phyloP scores from a whole-genome alignment of 768 basidiomycete species.

The Rhizopogon vinicolor region DNA sequence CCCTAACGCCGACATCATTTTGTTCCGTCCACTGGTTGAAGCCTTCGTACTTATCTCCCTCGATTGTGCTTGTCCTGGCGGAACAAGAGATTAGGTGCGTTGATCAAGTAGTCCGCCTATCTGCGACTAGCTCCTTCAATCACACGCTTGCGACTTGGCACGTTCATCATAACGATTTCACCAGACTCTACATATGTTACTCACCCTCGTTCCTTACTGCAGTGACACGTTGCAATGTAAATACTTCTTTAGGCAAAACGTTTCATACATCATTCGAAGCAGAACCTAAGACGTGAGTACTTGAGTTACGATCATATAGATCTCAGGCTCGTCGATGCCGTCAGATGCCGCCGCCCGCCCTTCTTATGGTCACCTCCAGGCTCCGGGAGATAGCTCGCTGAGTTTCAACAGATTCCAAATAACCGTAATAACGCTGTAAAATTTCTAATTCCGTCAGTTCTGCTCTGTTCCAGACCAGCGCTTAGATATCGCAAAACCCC shows the following conservation, averaged over 20 bases:
- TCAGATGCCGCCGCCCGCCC: neutral
- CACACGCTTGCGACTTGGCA: neutral
- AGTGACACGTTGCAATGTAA: neutral
- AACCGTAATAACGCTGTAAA: neutral
- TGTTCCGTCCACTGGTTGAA: too few species aligned
- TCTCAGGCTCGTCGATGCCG: neutral
- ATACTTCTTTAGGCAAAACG: neutral
- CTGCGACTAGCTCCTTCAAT: neutral
- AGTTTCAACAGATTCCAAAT: neutral
- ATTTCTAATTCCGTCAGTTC: too few species aligned
- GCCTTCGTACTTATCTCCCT: neutral
- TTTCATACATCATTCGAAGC: conserved; percentile 3
- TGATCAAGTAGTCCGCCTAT: neutral
- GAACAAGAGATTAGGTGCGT: neutral
- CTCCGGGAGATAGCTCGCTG: neutral
- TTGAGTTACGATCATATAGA: neutral
- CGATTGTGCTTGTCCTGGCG: neutral
- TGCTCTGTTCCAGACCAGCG: too few species aligned
- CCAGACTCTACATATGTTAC: neutral
- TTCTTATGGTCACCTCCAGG: neutral
- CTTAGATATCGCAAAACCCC: too few species aligned
- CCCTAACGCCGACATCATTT: neutral
- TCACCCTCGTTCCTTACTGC: neutral
- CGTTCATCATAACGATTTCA: neutral
- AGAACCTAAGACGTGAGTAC: too few species aligned